Conservation (phyloP, 2,329 filamentous ascomycete species). For the Tolypocladium endophyticum region DNA sequence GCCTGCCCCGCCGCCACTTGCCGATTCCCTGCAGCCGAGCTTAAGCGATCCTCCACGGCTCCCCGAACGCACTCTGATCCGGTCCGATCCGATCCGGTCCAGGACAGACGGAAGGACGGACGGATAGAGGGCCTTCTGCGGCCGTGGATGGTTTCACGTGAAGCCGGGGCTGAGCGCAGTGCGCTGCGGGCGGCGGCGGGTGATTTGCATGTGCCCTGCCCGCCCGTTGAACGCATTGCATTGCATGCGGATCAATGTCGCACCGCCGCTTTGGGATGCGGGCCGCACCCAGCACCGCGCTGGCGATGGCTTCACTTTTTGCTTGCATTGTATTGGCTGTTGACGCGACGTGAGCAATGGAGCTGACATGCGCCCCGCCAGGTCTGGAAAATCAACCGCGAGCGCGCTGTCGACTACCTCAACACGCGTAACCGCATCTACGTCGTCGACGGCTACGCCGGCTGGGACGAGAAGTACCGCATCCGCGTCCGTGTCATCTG, state of each 20-base stretch:
- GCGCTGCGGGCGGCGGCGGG: not conserved
- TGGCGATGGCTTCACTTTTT: not conserved
- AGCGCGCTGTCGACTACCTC: conserved; percentile 96
- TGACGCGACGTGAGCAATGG: not conserved
- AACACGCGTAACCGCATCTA: conserved; percentile 99
- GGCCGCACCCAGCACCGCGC: not conserved
- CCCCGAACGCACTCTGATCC: not conserved
- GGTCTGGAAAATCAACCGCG: conserved; percentile 99
- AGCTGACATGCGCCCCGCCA: conserved; percentile 24
- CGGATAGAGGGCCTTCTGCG: not conserved
- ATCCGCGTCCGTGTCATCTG: conserved; percentile 97
- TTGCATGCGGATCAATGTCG: not conserved
- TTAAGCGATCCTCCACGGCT: conserved; percentile 2
- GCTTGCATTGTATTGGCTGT: conserved; percentile 7
- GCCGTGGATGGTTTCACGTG: not conserved
- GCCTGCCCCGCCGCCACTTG: not conserved
- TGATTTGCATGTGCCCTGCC: not conserved
- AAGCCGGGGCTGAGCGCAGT: not conserved
- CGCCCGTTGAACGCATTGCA: not conserved
- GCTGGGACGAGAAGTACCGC: conserved; percentile 97
- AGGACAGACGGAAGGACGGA: not conserved
- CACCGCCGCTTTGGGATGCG: not conserved
- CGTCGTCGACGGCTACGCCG: conserved; percentile 92
- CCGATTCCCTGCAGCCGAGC: conserved; percentile 6
- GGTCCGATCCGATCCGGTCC: conserved; percentile 3